These are phyloP conservation scores for Candida railenensis DNA, from an alignment of 805 yeast species.

Conservation along the genomic window DNA sequence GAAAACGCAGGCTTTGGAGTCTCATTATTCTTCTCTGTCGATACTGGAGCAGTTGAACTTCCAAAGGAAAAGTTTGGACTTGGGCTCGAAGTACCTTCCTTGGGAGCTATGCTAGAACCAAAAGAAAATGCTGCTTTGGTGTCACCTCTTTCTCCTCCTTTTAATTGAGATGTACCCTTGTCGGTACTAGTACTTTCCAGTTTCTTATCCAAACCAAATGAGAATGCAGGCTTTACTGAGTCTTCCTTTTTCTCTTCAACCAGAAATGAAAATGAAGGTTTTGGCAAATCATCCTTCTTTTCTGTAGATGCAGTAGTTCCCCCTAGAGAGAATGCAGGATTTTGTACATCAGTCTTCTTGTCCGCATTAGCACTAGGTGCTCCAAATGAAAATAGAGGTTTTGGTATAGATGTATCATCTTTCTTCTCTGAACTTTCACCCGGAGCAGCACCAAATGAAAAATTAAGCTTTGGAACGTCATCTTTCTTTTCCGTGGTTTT, in stretches of 20 bases:
- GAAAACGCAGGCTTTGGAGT: constrained; percentile 11
- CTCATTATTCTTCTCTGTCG: constrained; percentile 2
- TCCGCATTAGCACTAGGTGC: constrained; percentile 1
- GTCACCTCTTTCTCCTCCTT: constrained; percentile 3
- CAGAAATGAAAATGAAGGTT: constrained; percentile 4
- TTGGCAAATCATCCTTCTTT: neutral
- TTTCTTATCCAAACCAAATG: constrained; percentile 10
- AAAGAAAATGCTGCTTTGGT: constrained; percentile 13
- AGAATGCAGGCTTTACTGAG: constrained; percentile 8
- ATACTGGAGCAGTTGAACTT: constrained; percentile 10
- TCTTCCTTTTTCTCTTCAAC: constrained; percentile 1
- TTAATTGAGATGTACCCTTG: neutral
- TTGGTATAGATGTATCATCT: neutral
- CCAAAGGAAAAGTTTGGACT: constrained; percentile 17
- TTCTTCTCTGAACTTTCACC: neutral
- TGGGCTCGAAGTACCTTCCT: constrained; percentile 7
- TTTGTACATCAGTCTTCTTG: constrained; percentile 2
- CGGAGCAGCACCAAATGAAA: constrained; percentile 10
- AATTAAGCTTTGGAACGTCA: constrained; percentile 7
- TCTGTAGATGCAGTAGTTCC: constrained; percentile 1
- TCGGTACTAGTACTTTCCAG: too few relatives aligned
- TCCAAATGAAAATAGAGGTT: constrained; percentile 2
- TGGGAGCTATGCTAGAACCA: constrained; percentile 9
- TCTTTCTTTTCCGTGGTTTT: constrained; percentile 1
- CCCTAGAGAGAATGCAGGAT: constrained; percentile 16